Conservation (phyloP, 352 stramenopile species). For the Phytopythium delawarense region DNA sequence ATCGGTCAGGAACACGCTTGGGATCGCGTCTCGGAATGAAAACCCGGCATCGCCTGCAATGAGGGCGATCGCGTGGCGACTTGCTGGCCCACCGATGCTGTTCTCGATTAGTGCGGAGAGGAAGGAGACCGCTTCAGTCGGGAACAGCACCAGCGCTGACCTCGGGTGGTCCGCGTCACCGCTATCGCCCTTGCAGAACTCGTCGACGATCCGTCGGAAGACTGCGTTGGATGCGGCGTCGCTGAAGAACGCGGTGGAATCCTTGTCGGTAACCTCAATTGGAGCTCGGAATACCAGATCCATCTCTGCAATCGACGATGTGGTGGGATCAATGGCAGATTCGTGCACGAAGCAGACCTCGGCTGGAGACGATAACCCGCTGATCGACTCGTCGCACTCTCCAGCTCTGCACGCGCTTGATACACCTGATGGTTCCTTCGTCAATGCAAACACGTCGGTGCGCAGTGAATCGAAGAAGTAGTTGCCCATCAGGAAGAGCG, state of each 20-base stretch:
- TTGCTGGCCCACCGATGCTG: neutral
- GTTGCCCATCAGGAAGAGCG: conserved; percentile 75
- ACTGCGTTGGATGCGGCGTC: conserved; percentile 34
- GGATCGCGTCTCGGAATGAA: conserved; percentile 58
- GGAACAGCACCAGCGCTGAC: conserved; percentile 64
- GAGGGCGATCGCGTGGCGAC: conserved; percentile 15
- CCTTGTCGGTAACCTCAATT: neutral
- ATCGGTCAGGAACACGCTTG: conserved; percentile 41
- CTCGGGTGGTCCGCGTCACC: neutral
- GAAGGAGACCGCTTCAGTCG: conserved; percentile 58
- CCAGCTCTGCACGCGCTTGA: neutral
- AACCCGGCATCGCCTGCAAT: conserved; percentile 59
- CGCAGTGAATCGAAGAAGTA: conserved; percentile 82
- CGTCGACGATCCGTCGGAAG: conserved; percentile 28
- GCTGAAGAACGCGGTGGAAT: conserved; percentile 18
- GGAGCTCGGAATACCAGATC: conserved; percentile 30
- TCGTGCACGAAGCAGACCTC: conserved; percentile 24
- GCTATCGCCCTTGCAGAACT: conserved; percentile 5
- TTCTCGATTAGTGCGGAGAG: conserved; percentile 27
- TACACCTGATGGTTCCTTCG: neutral
- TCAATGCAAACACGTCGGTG: conserved; percentile 58
- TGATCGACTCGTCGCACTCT: neutral
- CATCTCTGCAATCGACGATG: conserved; percentile 47
- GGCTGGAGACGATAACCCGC: too few species aligned
- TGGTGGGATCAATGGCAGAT: conserved; percentile 36